Percentiles rank a stretch among this genome's conserved stretches.
Conservation (phyloP, 1,284 basidiomycete species). For the Taiwanofungus camphoratus region DNA sequence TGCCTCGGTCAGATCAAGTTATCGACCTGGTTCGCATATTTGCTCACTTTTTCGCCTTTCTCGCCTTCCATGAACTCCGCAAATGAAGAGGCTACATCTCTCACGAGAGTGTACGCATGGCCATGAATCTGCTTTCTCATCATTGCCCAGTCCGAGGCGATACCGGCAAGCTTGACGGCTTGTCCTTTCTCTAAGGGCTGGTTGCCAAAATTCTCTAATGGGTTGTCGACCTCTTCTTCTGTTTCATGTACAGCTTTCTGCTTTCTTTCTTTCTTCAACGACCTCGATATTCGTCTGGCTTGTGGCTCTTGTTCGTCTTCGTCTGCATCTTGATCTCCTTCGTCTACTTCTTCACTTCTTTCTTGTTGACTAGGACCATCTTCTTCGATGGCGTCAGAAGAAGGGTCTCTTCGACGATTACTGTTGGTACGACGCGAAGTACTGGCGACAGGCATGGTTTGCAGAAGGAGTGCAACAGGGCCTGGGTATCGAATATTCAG, state of each 20-base stretch:
- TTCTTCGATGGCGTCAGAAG: slow-evolving; percentile 59
- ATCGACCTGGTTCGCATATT: neutral
- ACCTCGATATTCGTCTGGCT: slow-evolving; percentile 16
- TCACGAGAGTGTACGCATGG: slow-evolving; percentile 40
- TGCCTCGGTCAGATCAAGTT: neutral
- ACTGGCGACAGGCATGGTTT: slow-evolving; percentile 37
- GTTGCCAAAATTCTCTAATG: slow-evolving; percentile 46
- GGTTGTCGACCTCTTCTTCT: slow-evolving; percentile 18
- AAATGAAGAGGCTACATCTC: slow-evolving; percentile 51
- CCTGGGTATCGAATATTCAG: neutral
- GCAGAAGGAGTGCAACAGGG: neutral
- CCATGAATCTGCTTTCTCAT: slow-evolving; percentile 43
- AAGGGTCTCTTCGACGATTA: slow-evolving; percentile 28
- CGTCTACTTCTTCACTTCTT: slow-evolving; percentile 33
- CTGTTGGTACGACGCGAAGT: slow-evolving; percentile 36
- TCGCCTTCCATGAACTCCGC: slow-evolving; percentile 57
- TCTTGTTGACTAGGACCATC: slow-evolving; percentile 32
- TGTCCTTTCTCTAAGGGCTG: slow-evolving; percentile 53
- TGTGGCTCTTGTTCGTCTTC: slow-evolving; percentile 32
- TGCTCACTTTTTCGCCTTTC: slow-evolving; percentile 44
- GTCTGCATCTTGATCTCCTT: slow-evolving; percentile 42
- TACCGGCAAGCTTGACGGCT: slow-evolving; percentile 44
- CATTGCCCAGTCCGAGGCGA: slow-evolving; percentile 54
- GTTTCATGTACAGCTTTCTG: slow-evolving; percentile 33
- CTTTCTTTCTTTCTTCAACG: slow-evolving; percentile 40